Evolutionary conservation across 495 filamentous ascomycete species (phyloP).

Genomic region (Aspergillus bertholletiae): DNA sequence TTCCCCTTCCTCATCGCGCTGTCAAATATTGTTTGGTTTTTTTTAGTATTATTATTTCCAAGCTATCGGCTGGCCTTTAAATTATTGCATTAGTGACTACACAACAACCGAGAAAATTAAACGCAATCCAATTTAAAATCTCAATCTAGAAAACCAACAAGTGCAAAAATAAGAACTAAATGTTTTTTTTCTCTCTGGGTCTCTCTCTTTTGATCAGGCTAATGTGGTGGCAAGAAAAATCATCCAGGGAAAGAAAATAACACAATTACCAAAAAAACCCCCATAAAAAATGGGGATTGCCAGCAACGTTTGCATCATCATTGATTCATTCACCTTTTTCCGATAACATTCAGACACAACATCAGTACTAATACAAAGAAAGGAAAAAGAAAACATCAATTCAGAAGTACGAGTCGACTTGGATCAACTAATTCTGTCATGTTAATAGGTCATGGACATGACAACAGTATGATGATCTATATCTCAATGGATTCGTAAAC

Average conservation of each 20-base stretch:
- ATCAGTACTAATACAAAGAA: background rate
- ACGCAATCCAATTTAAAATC: background rate
- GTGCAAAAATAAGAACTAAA: background rate
- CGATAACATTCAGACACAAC: background rate
- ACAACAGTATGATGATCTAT: background rate
- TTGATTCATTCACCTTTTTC: background rate
- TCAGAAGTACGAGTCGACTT: background rate
- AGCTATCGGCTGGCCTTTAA: constrained; percentile 12
- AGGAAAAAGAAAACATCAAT: background rate
- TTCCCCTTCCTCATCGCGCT: too few species aligned
- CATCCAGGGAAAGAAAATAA: background rate
- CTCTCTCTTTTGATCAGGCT: too few species aligned
- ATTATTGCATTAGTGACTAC: constrained; percentile 10
- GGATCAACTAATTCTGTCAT: background rate
- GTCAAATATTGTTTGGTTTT: background rate
- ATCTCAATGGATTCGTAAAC: background rate
- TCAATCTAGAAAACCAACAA: background rate
- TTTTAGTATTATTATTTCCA: background rate
- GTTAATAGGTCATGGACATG: background rate
- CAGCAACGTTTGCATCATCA: background rate
- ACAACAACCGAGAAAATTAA: constrained; percentile 6
- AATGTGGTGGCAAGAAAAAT: too few species aligned
- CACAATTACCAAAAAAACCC: background rate
- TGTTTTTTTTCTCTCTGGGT: too few species aligned
- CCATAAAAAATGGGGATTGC: background rate